Evolutionary conservation across 2,329 filamentous ascomycete genomes (phyloP), one percentile per base, ranked within the genome.

Genomic region (Hortaea werneckii): DNA sequence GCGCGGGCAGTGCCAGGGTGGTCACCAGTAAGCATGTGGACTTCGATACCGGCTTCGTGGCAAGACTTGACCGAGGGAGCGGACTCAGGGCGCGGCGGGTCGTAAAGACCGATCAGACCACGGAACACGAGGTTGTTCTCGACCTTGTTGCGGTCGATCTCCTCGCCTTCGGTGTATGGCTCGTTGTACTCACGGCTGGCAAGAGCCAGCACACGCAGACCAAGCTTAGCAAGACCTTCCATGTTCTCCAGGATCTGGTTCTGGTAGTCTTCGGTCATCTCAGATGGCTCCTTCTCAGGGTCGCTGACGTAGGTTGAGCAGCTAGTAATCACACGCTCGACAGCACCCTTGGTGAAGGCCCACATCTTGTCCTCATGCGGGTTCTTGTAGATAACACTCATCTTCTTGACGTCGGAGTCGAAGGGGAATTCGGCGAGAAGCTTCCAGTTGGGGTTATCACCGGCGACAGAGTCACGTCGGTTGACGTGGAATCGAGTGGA

Each of bases 21-120:
- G 57, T 92, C 86, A 47, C 86, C 86, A 20, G 86, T 92, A 29
- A 90, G 74, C 85, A 90, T 89, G 67, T 88, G 84, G 5, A 89
- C 85, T 51, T 76, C 77, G 61, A 89, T 87, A 42, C 85, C 85
- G 27, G 85, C 85, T 40, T 74, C 74, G 45, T 83, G 78, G 58
- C 83, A 87, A 58, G 83, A 76, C 20, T 71, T 71, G 47, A 89
- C 85, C 5, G 85, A 81, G 1, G 73, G 75, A 20, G 82, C 84
- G 0, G 87, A 88, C 67, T 94, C 87, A 2, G 80, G 78, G 1
- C 87, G 85, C 45, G 87, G 87, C 3, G 87, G 87, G 55, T 94
- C 87, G 60, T 92, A 90, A 51, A 94, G 83, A 46, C 87, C 87
- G 41, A 85, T 82, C 7, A 95, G 75, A n/a, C 88, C 89, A 10